Percentiles rank a stretch among this genome's conserved stretches.
These are phyloP conservation scores for Chlamydomonas eustigma DNA, from an alignment of 139 green algal species.

Conservation along the genomic window DNA sequence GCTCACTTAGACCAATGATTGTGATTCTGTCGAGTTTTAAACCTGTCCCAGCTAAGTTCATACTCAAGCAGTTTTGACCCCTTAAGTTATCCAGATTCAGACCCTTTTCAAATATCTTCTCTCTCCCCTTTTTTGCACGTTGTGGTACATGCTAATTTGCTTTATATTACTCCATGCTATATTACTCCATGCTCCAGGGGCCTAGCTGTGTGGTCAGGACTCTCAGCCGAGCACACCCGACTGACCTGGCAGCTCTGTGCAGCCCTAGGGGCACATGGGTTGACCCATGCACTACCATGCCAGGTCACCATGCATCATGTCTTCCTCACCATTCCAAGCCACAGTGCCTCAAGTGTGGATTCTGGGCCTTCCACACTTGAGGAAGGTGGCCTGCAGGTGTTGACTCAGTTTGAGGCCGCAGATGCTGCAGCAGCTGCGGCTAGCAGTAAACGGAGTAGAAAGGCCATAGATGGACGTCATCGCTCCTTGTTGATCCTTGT, in stretches of 20 bases:
- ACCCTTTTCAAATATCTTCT: too few species aligned
- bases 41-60: too few species aligned
- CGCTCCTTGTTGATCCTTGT: conserved; percentile 4
- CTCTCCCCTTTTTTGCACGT: too few species aligned
- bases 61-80: too few species aligned
- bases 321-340: neutral
- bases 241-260: conserved; percentile 8
- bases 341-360: neutral
- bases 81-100: too few species aligned
- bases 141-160: too few species aligned
- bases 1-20: too few species aligned
- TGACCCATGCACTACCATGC: neutral
- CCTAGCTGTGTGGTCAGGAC: conserved; percentile 5
- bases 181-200: neutral
- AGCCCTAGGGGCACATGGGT: neutral
- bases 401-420: neutral
- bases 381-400: too few species aligned
- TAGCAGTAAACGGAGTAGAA: neutral
- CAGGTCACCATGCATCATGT: conserved; percentile 5
- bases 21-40: too few species aligned
- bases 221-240: neutral
- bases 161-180: neutral
- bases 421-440: neutral
- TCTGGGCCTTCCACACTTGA: neutral
- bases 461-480: neutral